Evolutionary conservation across 305 asterid species (phyloP).

Genomic region (Fraxinus floribunda): DNA sequence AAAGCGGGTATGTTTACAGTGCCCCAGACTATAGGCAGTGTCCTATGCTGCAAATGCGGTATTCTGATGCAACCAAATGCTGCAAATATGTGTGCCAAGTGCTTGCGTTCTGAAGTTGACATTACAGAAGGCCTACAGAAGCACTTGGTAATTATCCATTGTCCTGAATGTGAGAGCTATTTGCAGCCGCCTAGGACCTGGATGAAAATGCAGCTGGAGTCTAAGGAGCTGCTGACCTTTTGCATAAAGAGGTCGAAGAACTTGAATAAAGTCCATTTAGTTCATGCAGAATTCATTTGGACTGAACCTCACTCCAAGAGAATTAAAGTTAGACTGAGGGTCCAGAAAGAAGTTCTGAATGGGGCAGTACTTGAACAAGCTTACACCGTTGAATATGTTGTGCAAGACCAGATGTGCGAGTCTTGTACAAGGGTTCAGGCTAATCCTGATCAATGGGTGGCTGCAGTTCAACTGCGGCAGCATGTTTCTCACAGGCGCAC

Average conservation of each 20-base stretch:
- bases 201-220: conserved; percentile 55
- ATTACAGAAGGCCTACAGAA: conserved; percentile 59
- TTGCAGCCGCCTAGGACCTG: conserved; percentile 63
- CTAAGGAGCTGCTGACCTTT: conserved; percentile 51
- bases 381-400: conserved; percentile 52
- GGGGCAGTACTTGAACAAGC: conserved; percentile 65
- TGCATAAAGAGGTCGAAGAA: conserved; percentile 54
- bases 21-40: conserved; percentile 43
- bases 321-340: conserved; percentile 54
- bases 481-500: conserved; percentile 75
- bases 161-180: conserved; percentile 53
- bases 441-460: conserved; percentile 86
- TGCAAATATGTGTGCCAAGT: conserved; percentile 56
- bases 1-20: conserved; percentile 49
- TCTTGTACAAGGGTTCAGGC: conserved; percentile 65
- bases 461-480: conserved; percentile 73
- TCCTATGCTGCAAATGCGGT: conserved; percentile 66
- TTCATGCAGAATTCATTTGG: conserved; percentile 58
- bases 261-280: conserved; percentile 48
- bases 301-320: conserved; percentile 68
- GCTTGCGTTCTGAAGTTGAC: conserved; percentile 55
- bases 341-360: conserved; percentile 59
- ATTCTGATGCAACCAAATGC: conserved; percentile 57
- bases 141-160: conserved; percentile 39
- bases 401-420: conserved; percentile 72